Evolutionary conservation across 495 filamentous ascomycete genomes (phyloP).

Genomic region (Hypoxylon fragiforme): DNA sequence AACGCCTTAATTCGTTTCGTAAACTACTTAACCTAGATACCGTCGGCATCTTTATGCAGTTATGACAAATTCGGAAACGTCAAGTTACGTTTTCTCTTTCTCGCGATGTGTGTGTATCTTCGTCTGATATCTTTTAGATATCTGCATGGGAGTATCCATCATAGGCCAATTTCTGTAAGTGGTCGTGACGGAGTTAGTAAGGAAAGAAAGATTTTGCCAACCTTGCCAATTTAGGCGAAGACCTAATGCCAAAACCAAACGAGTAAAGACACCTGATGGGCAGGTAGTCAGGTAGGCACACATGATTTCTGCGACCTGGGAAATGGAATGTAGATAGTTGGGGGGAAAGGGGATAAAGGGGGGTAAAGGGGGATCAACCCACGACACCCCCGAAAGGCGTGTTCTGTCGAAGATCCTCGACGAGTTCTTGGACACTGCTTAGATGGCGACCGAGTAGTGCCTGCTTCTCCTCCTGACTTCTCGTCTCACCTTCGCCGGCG

Average conservation of each 20-base stretch:
- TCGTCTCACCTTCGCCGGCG: constrained; percentile 53
- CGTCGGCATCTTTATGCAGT: too few relatives aligned
- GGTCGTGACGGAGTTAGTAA: not conserved
- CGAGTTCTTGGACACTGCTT: constrained; percentile 86
- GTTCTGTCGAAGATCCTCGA: constrained; percentile 85
- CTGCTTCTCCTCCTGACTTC: constrained; percentile 87
- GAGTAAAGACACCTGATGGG: too few relatives aligned
- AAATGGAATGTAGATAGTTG: too few relatives aligned
- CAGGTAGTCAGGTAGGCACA: too few relatives aligned
- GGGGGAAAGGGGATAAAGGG: too few relatives aligned
- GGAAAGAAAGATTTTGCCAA: constrained; percentile 2
- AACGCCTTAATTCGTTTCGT: constrained; percentile 20
- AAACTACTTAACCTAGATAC: too few relatives aligned
- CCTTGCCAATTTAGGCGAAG: too few relatives aligned
- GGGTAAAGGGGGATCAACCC: constrained; percentile 27
- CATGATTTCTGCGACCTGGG: too few relatives aligned
- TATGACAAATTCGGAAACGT: too few relatives aligned
- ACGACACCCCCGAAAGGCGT: constrained; percentile 64
- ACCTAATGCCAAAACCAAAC: too few relatives aligned
- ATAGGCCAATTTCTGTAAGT: not conserved
- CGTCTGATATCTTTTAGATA: too few relatives aligned
- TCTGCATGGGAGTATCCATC: not conserved
- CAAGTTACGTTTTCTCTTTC: not conserved
- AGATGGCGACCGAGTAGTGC: constrained; percentile 76
- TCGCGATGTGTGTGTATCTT: too few relatives aligned